Conservation (phyloP, 768 basidiomycete species). For the Mycena capillaripes region DNA sequence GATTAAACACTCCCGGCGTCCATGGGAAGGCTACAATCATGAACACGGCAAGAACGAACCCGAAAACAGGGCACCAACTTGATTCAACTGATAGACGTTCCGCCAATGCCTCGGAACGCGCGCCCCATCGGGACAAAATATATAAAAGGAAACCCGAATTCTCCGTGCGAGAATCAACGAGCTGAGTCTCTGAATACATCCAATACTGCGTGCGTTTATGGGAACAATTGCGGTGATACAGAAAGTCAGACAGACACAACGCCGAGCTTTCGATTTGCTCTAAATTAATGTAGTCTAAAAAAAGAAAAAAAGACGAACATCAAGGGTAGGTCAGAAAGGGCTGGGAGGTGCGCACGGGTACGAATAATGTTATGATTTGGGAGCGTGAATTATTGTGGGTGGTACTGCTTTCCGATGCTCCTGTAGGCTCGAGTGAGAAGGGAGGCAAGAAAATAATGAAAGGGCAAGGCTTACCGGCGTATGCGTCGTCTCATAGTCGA, state of each 20-base stretch:
- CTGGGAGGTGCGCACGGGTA: not conserved
- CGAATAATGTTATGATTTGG: conserved; percentile 20
- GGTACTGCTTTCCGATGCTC: conserved; percentile 64
- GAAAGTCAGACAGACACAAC: not conserved
- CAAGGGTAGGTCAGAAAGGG: not conserved
- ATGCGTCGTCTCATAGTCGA: conserved; percentile 95
- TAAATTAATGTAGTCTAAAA: conserved; percentile 15
- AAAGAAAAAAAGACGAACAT: not conserved
- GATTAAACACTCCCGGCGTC: not conserved
- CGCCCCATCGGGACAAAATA: not conserved
- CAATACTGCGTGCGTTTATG: not conserved
- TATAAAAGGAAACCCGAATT: not conserved
- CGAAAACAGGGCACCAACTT: not conserved
- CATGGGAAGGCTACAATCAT: too few relatives aligned
- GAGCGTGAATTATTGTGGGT: conserved; percentile 34
- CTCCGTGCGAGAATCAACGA: not conserved
- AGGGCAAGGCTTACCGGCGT: conserved; percentile 53
- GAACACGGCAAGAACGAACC: not conserved
- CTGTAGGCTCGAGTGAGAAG: conserved; percentile 41
- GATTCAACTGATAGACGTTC: not conserved
- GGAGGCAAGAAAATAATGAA: not conserved
- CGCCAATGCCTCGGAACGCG: not conserved
- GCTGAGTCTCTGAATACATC: not conserved
- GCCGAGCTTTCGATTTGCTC: not conserved
- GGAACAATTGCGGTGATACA: not conserved